phyloP scores from a whole-genome alignment of 495 filamentous ascomycete genomes.

The Chaetomidium leptoderma region DNA sequence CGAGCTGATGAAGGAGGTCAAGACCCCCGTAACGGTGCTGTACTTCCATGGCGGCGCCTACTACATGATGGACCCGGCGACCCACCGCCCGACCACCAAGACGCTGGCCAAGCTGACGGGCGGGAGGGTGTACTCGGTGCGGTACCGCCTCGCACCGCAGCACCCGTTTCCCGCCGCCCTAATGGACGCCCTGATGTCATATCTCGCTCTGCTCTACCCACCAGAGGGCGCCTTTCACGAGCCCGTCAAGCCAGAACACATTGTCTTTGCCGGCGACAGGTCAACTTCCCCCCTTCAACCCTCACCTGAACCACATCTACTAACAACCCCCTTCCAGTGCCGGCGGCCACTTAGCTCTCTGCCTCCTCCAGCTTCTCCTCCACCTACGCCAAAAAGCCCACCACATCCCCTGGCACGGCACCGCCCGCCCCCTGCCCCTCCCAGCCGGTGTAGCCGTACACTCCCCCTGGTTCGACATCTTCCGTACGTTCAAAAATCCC shows the following conservation, averaged over 20 bases:
- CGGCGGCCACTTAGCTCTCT: slow-evolving; percentile 70
- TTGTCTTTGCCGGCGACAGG: slow-evolving; percentile 76
- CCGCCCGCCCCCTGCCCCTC: slow-evolving; percentile 51
- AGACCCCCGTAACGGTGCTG: slow-evolving; percentile 62
- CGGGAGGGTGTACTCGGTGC: slow-evolving; percentile 66
- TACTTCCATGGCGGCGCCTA: slow-evolving; percentile 92
- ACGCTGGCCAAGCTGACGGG: slow-evolving; percentile 48
- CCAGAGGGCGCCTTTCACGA: slow-evolving; percentile 67
- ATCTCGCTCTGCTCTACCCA: slow-evolving; percentile 78
- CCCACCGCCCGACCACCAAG: slow-evolving; percentile 49
- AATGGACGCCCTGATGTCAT: slow-evolving; percentile 76
- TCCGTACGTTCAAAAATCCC: no score
- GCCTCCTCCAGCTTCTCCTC: slow-evolving; percentile 69
- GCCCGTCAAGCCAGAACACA: slow-evolving; percentile 62
- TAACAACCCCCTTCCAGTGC: slow-evolving; percentile 47
- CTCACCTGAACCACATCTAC: not conserved
- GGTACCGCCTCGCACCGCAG: slow-evolving; percentile 87
- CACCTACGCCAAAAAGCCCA: slow-evolving; percentile 55
- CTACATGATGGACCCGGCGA: slow-evolving; percentile 72
- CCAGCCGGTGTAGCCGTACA: slow-evolving; percentile 63
- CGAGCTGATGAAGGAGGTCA: slow-evolving; percentile 66
- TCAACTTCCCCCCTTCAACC: slow-evolving; percentile 8
- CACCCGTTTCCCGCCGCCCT: slow-evolving; percentile 77
- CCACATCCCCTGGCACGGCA: slow-evolving; percentile 61
- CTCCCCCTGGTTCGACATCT: slow-evolving; percentile 76